A percentile compares a stretch with the other conserved stretches of the same genome.
phyloP scores from a whole-genome alignment of 108 stramenopile species.

The Nannochloropsis oceanica region DNA sequence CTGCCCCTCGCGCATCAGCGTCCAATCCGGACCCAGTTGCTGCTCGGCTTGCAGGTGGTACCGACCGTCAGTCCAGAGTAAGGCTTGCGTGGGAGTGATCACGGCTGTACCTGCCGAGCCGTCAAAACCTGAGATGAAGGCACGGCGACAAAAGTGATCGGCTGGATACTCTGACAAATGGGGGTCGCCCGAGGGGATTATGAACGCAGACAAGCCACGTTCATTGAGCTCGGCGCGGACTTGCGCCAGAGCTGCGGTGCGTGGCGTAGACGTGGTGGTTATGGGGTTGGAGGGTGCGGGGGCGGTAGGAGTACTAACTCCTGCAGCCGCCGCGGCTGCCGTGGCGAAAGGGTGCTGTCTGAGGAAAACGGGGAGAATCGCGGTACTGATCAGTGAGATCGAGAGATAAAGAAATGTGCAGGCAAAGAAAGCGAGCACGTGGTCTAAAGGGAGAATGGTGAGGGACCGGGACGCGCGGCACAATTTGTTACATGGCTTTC shows the following conservation, averaged over 20 bases:
- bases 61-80: conserved; percentile 87
- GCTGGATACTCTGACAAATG: conserved; percentile 82
- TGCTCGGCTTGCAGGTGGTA: conserved; percentile 82
- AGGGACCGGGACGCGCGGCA: too few relatives aligned
- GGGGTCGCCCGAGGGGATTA: conserved; percentile 35
- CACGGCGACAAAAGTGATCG: conserved; percentile 66
- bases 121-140: conserved; percentile 69
- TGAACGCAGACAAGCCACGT: conserved; percentile 28
- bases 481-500: too few relatives aligned
- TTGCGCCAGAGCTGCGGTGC: background rate
- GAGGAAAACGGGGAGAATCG: background rate
- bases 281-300: background rate
- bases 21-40: conserved; percentile 48
- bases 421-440: too few relatives aligned
- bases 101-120: conserved; percentile 90
- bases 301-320: background rate
- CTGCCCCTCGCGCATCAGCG: conserved; percentile 56
- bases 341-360: background rate
- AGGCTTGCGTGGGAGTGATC: conserved; percentile 44
- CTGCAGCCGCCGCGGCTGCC: background rate
- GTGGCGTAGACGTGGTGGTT: background rate
- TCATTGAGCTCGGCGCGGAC: conserved; percentile 6
- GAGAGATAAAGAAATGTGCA: too few relatives aligned
- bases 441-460: too few relatives aligned
- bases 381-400: too few relatives aligned